A percentile compares a stretch with the other conserved stretches of the same genome.
Conservation (phyloP, 148 eudicot genomes). For the Diospyros lotus region DNA sequence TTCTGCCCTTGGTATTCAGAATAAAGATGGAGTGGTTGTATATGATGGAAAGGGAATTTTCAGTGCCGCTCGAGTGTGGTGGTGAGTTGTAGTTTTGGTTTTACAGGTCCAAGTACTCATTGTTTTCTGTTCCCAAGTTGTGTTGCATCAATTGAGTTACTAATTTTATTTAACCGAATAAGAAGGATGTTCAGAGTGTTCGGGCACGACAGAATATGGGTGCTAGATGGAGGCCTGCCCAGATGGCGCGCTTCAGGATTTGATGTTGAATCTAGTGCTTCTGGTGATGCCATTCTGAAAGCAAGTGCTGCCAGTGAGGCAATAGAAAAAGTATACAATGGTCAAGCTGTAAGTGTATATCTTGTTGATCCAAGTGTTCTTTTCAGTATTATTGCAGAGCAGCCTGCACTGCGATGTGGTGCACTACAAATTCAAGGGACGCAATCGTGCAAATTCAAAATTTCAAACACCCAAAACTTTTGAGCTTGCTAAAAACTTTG, state of each 20-base stretch:
- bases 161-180: constrained; percentile 15
- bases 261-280: constrained; percentile 95
- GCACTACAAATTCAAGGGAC: too few species aligned
- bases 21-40: constrained; percentile 82
- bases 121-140: constrained; percentile 4
- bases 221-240: constrained; percentile 96
- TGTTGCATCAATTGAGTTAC: constrained; percentile 7
- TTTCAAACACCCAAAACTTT: too few species aligned
- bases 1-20: constrained; percentile 94
- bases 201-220: constrained; percentile 98
- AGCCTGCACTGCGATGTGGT: too few species aligned
- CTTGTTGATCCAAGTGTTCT: not conserved
- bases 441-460: too few species aligned
- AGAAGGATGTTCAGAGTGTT: constrained; percentile 96
- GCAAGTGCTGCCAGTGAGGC: constrained; percentile 96
- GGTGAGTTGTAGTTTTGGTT: constrained; percentile 45
- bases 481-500: too few species aligned
- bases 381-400: not conserved
- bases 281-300: constrained; percentile 79
- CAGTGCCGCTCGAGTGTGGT: constrained; percentile 99
- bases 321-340: constrained; percentile 79
- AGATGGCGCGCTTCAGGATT: constrained; percentile 84
- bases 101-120: constrained; percentile 1
- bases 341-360: constrained; percentile 51
- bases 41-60: constrained; percentile 97